phyloP scores from a whole-genome alignment of 148 eudicot species.

The Beta vulgaris region DNA sequence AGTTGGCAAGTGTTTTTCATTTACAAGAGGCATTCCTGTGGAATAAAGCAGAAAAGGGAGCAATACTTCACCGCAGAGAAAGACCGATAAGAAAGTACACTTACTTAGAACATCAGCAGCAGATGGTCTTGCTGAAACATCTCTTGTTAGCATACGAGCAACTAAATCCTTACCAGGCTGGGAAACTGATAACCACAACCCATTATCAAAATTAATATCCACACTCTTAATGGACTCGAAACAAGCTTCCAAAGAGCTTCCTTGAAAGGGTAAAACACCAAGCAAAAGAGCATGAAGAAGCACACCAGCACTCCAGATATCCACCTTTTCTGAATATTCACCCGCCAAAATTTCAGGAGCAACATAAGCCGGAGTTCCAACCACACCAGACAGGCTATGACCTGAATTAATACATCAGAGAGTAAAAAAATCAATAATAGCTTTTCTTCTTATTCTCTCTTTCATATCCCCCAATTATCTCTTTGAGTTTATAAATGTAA shows the following conservation, averaged over 20 bases:
- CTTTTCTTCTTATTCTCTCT: background rate
- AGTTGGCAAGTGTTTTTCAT: background rate
- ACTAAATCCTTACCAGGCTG: slow-evolving; percentile 51
- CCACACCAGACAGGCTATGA: slow-evolving; percentile 49
- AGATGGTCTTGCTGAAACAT: slow-evolving; percentile 42
- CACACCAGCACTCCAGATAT: slow-evolving; percentile 61
- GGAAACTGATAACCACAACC: slow-evolving; percentile 42
- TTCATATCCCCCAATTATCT: background rate
- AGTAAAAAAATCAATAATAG: background rate
- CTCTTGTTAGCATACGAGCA: slow-evolving; percentile 51
- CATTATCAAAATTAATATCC: slow-evolving; percentile 38
- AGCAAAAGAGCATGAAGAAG: slow-evolving; percentile 46
- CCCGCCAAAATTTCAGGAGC: slow-evolving; percentile 56
- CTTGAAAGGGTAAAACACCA: slow-evolving; percentile 52
- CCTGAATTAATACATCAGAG: slow-evolving; percentile 30
- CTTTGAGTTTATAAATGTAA: background rate
- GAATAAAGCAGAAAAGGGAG: background rate
- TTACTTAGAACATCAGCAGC: slow-evolving; percentile 53
- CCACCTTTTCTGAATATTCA: slow-evolving; percentile 53
- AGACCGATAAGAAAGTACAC: slow-evolving; percentile 17
- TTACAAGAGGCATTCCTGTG: background rate
- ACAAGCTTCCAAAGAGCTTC: slow-evolving; percentile 40
- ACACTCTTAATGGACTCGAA: slow-evolving; percentile 52
- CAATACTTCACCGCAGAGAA: background rate
- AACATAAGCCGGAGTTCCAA: slow-evolving; percentile 61